Conservation (phyloP, 2,329 filamentous ascomycete species). For the Fusarium sublunatum region DNA sequence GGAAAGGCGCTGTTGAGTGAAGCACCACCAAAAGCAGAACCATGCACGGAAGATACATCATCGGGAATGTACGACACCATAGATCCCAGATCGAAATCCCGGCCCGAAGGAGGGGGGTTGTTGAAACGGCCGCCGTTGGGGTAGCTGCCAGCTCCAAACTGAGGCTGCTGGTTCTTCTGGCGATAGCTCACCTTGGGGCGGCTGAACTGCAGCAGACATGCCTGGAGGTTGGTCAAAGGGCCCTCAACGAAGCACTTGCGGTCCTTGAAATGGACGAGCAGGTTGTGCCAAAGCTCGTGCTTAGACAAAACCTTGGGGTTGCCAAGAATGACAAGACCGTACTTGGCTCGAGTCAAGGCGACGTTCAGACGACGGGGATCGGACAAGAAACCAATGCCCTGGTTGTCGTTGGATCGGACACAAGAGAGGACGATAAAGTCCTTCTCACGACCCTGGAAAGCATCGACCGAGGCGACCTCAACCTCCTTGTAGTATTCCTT, state of each 20-base stretch:
- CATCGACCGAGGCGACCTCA: slow-evolving; percentile 97
- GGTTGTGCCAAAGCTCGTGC: slow-evolving; percentile 96
- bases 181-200: slow-evolving; percentile 93
- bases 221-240: slow-evolving; percentile 93
- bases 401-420: slow-evolving; percentile 97
- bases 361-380: slow-evolving; percentile 98
- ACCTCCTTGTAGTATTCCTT: slow-evolving; percentile 99
- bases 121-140: slow-evolving; percentile 58
- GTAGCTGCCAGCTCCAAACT: slow-evolving; percentile 57
- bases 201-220: slow-evolving; percentile 93
- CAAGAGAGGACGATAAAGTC: slow-evolving; percentile 99
- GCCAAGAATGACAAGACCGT: slow-evolving; percentile 93
- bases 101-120: slow-evolving; percentile 56
- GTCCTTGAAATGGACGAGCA: slow-evolving; percentile 96
- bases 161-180: slow-evolving; percentile 84
- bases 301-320: slow-evolving; percentile 98
- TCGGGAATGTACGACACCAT: slow-evolving; percentile 96
- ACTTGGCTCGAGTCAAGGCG: slow-evolving; percentile 95
- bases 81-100: slow-evolving; percentile 81
- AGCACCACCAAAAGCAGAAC: slow-evolving; percentile 86
- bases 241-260: slow-evolving; percentile 95
- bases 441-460: slow-evolving; percentile 98
- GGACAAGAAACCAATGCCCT: slow-evolving; percentile 98
- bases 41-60: slow-evolving; percentile 95
- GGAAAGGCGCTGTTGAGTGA: slow-evolving; percentile 82